These are phyloP conservation scores for Pulveroboletus sp. DNA, from an alignment of 768 basidiomycete species.

Conservation along the genomic window DNA sequence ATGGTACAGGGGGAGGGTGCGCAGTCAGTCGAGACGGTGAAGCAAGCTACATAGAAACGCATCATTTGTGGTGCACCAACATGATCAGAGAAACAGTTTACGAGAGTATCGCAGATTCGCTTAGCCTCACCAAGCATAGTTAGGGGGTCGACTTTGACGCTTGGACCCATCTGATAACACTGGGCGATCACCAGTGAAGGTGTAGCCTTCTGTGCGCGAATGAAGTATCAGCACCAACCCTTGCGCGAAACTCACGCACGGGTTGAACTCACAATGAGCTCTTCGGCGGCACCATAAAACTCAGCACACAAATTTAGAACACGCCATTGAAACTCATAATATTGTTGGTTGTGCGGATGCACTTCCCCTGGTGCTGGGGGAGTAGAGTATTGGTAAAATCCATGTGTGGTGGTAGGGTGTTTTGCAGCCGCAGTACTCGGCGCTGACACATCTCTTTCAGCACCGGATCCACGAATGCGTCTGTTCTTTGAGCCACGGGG, in stretches of 20 bases:
- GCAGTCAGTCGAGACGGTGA: conserved; percentile 68
- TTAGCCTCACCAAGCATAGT: conserved; percentile 73
- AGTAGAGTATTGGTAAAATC: conserved; percentile 42
- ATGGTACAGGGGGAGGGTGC: conserved; percentile 59
- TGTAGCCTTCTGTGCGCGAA: conserved; percentile 42
- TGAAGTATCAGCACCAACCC: conserved; percentile 6
- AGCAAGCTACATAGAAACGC: conserved; percentile 47
- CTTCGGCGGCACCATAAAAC: conserved; percentile 82
- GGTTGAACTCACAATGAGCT: conserved; percentile 61
- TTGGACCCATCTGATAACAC: conserved; percentile 71
- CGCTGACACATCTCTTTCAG: conserved; percentile 21
- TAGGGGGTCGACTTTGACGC: conserved; percentile 67
- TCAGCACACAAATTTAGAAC: conserved; percentile 78
- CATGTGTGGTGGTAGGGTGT: conserved; percentile 30
- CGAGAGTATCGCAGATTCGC: conserved; percentile 70
- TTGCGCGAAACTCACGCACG: conserved; percentile 4
- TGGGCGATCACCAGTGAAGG: conserved; percentile 73
- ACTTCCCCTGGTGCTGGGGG: conserved; percentile 43
- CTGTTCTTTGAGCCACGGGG: conserved; percentile 78
- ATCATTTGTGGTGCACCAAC: conserved; percentile 10
- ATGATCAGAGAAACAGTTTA: conserved; percentile 30
- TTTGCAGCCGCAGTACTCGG: conserved; percentile 22
- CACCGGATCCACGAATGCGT: conserved; percentile 37
- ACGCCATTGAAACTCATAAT: conserved; percentile 85
- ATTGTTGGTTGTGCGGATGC: conserved; percentile 66